Evolutionary conservation across 176 grass and related monocot genomes (phyloP).

Genomic region (Musa acuminata): DNA sequence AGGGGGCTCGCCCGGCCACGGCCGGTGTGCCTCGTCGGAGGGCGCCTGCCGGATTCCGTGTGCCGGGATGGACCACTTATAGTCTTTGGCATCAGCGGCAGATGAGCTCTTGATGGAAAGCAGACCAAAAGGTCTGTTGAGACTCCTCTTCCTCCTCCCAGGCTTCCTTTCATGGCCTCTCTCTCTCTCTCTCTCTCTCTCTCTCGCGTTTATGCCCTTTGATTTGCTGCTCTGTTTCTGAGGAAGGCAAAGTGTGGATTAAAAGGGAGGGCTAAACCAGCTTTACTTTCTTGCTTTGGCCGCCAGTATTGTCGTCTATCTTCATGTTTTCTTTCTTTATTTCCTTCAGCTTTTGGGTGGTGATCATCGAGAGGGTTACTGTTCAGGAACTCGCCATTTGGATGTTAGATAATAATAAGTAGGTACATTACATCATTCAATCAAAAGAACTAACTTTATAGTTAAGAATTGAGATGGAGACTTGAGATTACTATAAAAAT

Average conservation of each 20-base stretch:
- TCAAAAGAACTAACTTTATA: background rate
- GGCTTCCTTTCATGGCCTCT: slow-evolving; percentile 13
- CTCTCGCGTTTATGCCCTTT: background rate
- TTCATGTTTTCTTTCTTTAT: background rate
- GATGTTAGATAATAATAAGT: background rate
- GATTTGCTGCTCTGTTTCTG: background rate
- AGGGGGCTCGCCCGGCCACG: slow-evolving; percentile 36
- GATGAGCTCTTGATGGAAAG: slow-evolving; percentile 73
- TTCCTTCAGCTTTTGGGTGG: background rate
- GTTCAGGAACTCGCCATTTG: background rate
- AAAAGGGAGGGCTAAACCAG: background rate
- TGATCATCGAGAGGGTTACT: background rate
- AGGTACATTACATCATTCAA: background rate
- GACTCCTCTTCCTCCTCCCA: slow-evolving; percentile 32
- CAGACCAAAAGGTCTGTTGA: slow-evolving; percentile 62
- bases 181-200: slow-evolving; percentile 10
- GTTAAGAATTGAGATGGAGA: too few species aligned
- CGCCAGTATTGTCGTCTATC: background rate
- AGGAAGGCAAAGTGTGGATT: background rate
- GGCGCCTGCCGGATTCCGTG: slow-evolving; percentile 36
- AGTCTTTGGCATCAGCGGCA: slow-evolving; percentile 73
- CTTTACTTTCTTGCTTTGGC: background rate
- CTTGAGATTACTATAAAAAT: too few species aligned
- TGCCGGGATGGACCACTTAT: slow-evolving; percentile 66
- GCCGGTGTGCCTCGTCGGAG: slow-evolving; percentile 6